phyloP scores from a whole-genome alignment of 768 basidiomycete species.

The Aureoboletus auriporus region DNA sequence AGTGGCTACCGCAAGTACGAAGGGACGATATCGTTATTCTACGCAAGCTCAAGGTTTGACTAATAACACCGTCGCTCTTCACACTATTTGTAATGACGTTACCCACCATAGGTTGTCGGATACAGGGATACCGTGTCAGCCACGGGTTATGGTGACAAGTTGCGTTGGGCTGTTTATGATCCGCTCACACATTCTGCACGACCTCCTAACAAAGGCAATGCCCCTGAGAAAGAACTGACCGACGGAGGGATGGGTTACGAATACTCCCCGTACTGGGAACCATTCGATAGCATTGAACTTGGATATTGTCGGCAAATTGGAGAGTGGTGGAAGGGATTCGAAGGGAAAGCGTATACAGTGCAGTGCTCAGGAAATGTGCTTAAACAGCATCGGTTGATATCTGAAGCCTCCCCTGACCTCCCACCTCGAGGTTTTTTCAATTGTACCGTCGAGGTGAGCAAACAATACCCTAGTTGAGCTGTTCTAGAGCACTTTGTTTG shows the following conservation, averaged over 20 bases:
- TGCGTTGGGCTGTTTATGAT: conserved; percentile 56
- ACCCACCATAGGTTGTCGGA: conserved; percentile 27
- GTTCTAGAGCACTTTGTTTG: not conserved
- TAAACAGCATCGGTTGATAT: conserved; percentile 46
- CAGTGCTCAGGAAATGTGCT: conserved; percentile 2
- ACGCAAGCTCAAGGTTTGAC: conserved; percentile 44
- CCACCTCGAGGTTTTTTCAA: conserved; percentile 53
- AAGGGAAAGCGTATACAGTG: conserved; percentile 16
- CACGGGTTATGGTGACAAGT: conserved; percentile 42
- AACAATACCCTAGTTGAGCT: not conserved
- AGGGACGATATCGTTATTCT: conserved; percentile 52
- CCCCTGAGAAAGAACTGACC: conserved; percentile 31
- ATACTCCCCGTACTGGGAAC: conserved; percentile 44
- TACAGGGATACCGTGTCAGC: conserved; percentile 33
- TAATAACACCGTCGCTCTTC: not conserved
- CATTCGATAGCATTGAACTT: conserved; percentile 35
- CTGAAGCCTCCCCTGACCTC: conserved; percentile 44
- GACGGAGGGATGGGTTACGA: conserved; percentile 35
- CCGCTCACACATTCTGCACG: conserved; percentile 33
- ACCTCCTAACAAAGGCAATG: conserved; percentile 35
- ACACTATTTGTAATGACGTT: not conserved
- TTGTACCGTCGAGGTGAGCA: conserved; percentile 58
- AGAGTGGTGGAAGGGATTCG: conserved; percentile 47
- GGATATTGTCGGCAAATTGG: conserved; percentile 41
- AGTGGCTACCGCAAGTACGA: conserved; percentile 49